These are phyloP conservation scores for Neopestalotiopsis clavispora DNA, from an alignment of 2,329 filamentous ascomycete genomes.

Conservation along the genomic window DNA sequence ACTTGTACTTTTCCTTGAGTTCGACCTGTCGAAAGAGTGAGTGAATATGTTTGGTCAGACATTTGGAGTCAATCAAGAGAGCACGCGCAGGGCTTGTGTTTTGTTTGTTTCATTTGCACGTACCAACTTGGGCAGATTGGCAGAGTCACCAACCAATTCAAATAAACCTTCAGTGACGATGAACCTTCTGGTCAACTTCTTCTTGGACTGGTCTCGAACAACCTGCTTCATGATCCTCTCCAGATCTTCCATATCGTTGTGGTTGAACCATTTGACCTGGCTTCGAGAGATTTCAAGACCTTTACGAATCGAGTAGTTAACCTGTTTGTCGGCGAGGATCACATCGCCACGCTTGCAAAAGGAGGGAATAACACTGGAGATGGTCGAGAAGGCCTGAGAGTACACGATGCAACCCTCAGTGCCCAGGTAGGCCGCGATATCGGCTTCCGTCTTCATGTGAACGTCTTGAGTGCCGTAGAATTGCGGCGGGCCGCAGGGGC, in stretches of 20 bases:
- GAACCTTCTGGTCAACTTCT: slow-evolving; percentile 89
- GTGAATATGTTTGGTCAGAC: slow-evolving; percentile 20
- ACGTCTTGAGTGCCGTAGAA: slow-evolving; percentile 99
- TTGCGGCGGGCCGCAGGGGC: slow-evolving; percentile 93
- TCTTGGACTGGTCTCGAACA: slow-evolving; percentile 81
- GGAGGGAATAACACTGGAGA: slow-evolving; percentile 94
- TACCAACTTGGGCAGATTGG: slow-evolving; percentile 84
- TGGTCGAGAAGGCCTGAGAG: slow-evolving; percentile 93
- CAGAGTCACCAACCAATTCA: slow-evolving; percentile 85
- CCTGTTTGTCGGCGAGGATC: slow-evolving; percentile 91
- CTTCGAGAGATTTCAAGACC: slow-evolving; percentile 92
- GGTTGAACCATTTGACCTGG: slow-evolving; percentile 91
- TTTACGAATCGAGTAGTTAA: slow-evolving; percentile 93
- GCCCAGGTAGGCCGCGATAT: slow-evolving; percentile 89
- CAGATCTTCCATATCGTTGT: slow-evolving; percentile 94
- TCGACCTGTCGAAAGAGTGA: slow-evolving; percentile 65
- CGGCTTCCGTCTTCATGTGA: slow-evolving; percentile 94
- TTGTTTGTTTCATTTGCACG: slow-evolving; percentile 33
- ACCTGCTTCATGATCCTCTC: slow-evolving; percentile 85
- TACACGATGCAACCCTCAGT: slow-evolving; percentile 92
- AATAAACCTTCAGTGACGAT: slow-evolving; percentile 96
- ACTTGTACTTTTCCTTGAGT: slow-evolving; percentile 95
- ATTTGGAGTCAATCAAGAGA: background rate
- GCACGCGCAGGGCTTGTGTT: background rate
- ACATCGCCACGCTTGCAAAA: slow-evolving; percentile 98